Base-by-base conservation (phyloP, 2,329 filamentous ascomycete genomes). In the Colletotrichum lentis region DNA sequence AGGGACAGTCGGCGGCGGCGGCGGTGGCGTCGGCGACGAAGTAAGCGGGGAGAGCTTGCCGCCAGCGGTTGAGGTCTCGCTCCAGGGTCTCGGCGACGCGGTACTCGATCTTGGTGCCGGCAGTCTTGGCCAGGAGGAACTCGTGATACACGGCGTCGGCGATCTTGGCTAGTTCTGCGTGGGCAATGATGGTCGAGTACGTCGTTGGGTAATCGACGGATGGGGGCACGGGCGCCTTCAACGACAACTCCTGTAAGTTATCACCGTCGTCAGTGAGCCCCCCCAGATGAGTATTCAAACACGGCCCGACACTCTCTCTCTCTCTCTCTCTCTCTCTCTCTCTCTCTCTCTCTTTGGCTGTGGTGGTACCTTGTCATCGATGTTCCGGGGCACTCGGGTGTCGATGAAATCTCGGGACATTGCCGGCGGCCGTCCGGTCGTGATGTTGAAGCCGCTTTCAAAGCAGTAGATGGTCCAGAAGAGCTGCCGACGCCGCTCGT, bases 371-470 rank as follows among this genome's bases (percentile, higher is more conserved):
- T 77, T 77, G 59, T 84, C 82, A 47, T 83, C 76, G 2, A 84
- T 75, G 62, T 84, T 84, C 20, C 78, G 73, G 0, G 81, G 81
- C 2, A 81, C 71, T 1, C 76, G 73, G 14, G 80, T 80, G 58
- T 83, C 82, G 0, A 83, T 79, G 24, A 79, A 81, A 5, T 75
- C 74, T 64, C 81, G 77, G 1, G 77, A 76, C 62, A 80, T 80
- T 4, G 79, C 78, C 24, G 82, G 74, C 0, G 82, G 82, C 8
- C 82, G 76, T 3, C 81, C 80, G 44, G 82, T 82, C 0, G 83
- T 85, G 55, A 84, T 80, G n/a, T 78, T 80, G 18, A 82, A 82
- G 0, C 83, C 83, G 7, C 80, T 78, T 47, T 82, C 81, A 63
- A 84, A 82, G n/a, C 79, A 77, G 62, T 80, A 83, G 3, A 80